Percentiles rank a stretch among this genome's conserved stretches.
Evolutionary conservation across 2,329 filamentous ascomycete species (phyloP).

Genomic region (Septoria petroselini): DNA sequence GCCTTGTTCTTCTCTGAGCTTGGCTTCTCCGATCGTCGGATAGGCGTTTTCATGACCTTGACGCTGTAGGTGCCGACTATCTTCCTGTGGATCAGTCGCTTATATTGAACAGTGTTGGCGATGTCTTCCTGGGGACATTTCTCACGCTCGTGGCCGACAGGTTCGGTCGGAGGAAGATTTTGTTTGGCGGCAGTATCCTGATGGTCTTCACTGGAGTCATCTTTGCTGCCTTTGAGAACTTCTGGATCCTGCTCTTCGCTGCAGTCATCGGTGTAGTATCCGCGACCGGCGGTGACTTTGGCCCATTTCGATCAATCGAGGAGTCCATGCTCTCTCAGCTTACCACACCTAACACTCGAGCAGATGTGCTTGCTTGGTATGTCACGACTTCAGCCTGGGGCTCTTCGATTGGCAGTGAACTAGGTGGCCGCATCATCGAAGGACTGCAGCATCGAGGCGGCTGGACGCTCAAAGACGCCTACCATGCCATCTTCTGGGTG

Average conservation of each 20-base stretch:
- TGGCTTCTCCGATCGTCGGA: conserved; percentile 34
- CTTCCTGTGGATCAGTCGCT: background rate
- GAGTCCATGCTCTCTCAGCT: conserved; percentile 63
- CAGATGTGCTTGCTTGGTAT: conserved; percentile 67
- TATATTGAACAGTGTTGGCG: conserved; percentile 28
- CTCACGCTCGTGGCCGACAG: conserved; percentile 37
- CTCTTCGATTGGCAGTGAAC: conserved; percentile 53
- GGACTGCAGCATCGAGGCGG: conserved; percentile 45
- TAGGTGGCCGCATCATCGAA: conserved; percentile 53
- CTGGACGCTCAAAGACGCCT: conserved; percentile 53
- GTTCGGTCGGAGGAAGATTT: conserved; percentile 35
- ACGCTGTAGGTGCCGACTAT: conserved; percentile 15
- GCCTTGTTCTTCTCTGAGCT: conserved; percentile 38
- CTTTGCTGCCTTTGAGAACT: conserved; percentile 36
- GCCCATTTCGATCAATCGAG: conserved; percentile 65
- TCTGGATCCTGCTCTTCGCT: conserved; percentile 36
- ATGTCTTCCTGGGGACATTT: conserved; percentile 37
- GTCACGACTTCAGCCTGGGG: conserved; percentile 57
- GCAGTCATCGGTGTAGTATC: conserved; percentile 37
- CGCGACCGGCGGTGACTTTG: conserved; percentile 59
- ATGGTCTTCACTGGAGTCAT: conserved; percentile 35
- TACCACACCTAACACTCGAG: conserved; percentile 52
- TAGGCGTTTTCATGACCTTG: conserved; percentile 39
- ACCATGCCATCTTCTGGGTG: conserved; percentile 58
- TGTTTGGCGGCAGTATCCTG: conserved; percentile 33